Evolutionary conservation across 2,329 filamentous ascomycete genomes (phyloP).

Genomic region (Ascosphaera acerosa): DNA sequence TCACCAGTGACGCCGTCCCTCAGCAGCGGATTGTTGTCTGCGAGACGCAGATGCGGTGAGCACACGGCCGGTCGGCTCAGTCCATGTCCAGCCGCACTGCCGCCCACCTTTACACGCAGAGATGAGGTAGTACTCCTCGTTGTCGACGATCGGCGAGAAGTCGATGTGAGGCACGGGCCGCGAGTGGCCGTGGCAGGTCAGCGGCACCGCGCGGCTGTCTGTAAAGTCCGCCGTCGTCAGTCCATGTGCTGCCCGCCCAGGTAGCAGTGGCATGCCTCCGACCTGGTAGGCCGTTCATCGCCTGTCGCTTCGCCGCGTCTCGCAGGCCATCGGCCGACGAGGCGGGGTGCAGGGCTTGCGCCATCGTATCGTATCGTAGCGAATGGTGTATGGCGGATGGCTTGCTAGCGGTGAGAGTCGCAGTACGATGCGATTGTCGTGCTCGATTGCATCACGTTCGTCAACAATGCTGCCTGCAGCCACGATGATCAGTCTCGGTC

Average conservation of each 20-base stretch:
- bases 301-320: neutral
- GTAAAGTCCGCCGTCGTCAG: neutral
- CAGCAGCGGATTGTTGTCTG: slow-evolving; percentile 96
- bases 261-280: neutral
- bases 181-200: slow-evolving; percentile 88
- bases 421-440: no score
- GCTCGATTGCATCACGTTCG: no score
- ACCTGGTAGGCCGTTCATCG: neutral
- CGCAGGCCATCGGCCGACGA: slow-evolving; percentile 1
- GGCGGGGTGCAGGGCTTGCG: neutral
- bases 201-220: slow-evolving; percentile 38
- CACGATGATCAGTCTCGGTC: no score
- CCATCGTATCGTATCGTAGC: no score
- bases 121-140: slow-evolving; percentile 73
- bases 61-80: slow-evolving; percentile 2
- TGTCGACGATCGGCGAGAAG: slow-evolving; percentile 63
- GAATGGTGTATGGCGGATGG: no score
- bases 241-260: neutral
- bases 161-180: slow-evolving; percentile 74
- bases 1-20: slow-evolving; percentile 88
- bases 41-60: slow-evolving; percentile 4
- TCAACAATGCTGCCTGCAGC: no score
- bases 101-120: slow-evolving; percentile 63
- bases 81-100: no score
- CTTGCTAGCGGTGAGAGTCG: no score